Conservation (phyloP, 768 basidiomycete genomes). For the Porphyrellus cyaneotinctus region DNA sequence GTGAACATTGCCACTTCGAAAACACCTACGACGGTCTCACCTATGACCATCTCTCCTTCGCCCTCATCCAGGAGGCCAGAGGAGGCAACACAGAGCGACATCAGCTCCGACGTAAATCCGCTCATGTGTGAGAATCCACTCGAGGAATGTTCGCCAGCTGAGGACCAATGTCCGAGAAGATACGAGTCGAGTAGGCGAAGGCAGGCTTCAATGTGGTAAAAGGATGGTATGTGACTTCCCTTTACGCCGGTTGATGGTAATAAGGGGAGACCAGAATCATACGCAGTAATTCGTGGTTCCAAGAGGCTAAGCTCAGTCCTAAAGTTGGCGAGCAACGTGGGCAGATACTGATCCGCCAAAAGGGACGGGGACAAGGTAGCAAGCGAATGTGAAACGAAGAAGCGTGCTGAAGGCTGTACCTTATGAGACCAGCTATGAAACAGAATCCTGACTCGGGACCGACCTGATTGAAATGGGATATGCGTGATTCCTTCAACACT, state of each 20-base stretch:
- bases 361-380: constrained; percentile 44
- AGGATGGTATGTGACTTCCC: constrained; percentile 29
- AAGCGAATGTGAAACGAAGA: constrained; percentile 50
- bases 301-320: constrained; percentile 38
- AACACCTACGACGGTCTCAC: constrained; percentile 6
- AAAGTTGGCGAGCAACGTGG: constrained; percentile 32
- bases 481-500: constrained; percentile 33
- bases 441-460: background rate
- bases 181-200: constrained; percentile 60
- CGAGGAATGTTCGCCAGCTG: constrained; percentile 13
- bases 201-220: constrained; percentile 50
- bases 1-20: background rate
- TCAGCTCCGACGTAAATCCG: constrained; percentile 43
- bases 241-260: constrained; percentile 26
- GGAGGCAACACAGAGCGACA: constrained; percentile 49
- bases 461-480: constrained; percentile 23
- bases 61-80: constrained; percentile 35
- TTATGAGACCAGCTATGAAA: constrained; percentile 5
- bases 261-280: constrained; percentile 39
- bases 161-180: constrained; percentile 55
- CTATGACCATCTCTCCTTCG: constrained; percentile 12
- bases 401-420: constrained; percentile 48
- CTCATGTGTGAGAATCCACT: constrained; percentile 9
- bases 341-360: constrained; percentile 33
- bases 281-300: constrained; percentile 36